Conservation (phyloP, 495 filamentous ascomycete species). For the Pyrenopolyporus hunteri region DNA sequence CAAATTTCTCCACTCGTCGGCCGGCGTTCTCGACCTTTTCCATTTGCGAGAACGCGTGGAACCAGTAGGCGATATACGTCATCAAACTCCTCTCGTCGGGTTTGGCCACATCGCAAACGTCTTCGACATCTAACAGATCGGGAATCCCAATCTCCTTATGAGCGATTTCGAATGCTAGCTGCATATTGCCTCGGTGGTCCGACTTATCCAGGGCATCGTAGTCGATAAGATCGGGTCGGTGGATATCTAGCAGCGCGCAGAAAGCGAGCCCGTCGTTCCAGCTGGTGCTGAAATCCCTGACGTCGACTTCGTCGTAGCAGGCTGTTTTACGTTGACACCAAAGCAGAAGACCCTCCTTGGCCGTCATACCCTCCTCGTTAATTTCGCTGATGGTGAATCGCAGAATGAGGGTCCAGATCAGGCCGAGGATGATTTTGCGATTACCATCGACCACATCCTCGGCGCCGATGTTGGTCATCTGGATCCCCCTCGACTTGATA, state of each 20-base stretch:
- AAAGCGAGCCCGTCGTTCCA: slow-evolving; percentile 99
- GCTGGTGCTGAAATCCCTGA: slow-evolving; percentile 89
- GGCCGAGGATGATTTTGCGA: slow-evolving; percentile 91
- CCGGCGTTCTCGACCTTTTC: slow-evolving; percentile 98
- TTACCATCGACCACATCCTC: slow-evolving; percentile 99
- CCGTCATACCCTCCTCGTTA: slow-evolving; percentile 96
- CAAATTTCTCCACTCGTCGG: slow-evolving; percentile 95
- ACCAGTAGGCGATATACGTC: slow-evolving; percentile 99
- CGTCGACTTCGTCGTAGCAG: slow-evolving; percentile 95
- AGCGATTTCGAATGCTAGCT: slow-evolving; percentile 94
- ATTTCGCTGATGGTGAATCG: slow-evolving; percentile 98
- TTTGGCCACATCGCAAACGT: slow-evolving; percentile 94
- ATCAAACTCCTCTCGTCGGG: slow-evolving; percentile 96
- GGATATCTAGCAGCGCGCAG: slow-evolving; percentile 94
- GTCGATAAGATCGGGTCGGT: slow-evolving; percentile 95
- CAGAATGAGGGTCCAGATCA: slow-evolving; percentile 98
- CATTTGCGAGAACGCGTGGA: slow-evolving; percentile 98
- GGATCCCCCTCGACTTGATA: slow-evolving; percentile 87
- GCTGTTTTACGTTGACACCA: slow-evolving; percentile 99
- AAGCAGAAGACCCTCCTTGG: slow-evolving; percentile 90
- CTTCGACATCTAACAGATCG: slow-evolving; percentile 93
- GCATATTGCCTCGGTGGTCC: slow-evolving; percentile 96
- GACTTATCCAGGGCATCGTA: slow-evolving; percentile 92
- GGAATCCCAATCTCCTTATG: slow-evolving; percentile 97
- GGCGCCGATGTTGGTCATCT: slow-evolving; percentile 97